A percentile compares a stretch with the other conserved stretches of the same genome.
These are phyloP conservation scores for Corrigiola litoralis DNA, from an alignment of 179 eudicot genomes.

Conservation along the genomic window DNA sequence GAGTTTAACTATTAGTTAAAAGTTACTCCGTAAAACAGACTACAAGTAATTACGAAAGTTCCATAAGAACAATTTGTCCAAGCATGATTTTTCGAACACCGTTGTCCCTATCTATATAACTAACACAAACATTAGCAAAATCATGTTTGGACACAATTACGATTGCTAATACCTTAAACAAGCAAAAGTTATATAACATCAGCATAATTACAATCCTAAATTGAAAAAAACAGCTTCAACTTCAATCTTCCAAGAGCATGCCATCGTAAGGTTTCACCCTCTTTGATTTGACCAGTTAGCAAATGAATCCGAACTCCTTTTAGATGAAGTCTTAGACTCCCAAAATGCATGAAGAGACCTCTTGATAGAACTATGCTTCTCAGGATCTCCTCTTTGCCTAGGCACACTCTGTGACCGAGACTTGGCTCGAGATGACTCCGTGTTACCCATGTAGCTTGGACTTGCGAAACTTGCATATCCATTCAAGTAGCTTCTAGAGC, in stretches of 20 bases:
- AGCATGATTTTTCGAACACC: slow-evolving; percentile 14
- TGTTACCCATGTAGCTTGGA: slow-evolving; percentile 56
- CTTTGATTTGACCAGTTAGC: slow-evolving; percentile 20
- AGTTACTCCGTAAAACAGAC: too few relatives aligned
- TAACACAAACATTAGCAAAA: slow-evolving; percentile 10
- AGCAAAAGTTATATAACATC: not conserved
- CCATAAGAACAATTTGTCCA: slow-evolving; percentile 10
- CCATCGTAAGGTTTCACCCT: not conserved
- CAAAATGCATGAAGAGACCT: slow-evolving; percentile 31
- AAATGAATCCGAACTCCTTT: slow-evolving; percentile 22
- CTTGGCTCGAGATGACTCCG: slow-evolving; percentile 71
- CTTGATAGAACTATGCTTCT: slow-evolving; percentile 35
- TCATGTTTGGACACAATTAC: slow-evolving; percentile 20
- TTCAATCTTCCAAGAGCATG: not conserved
- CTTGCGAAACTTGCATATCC: slow-evolving; percentile 17
- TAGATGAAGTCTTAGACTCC: slow-evolving; percentile 26
- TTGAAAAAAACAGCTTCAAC: not conserved
- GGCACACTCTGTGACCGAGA: slow-evolving; percentile 78
- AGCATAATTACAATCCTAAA: slow-evolving; percentile 29
- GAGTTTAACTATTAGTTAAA: too few relatives aligned
- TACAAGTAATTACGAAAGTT: too few relatives aligned
- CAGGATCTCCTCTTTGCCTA: slow-evolving; percentile 45
- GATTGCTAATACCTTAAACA: slow-evolving; percentile 3
- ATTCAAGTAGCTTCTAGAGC: slow-evolving; percentile 36
- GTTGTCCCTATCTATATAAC: not conserved